A percentile compares a stretch with the other conserved stretches of the same genome.
phyloP scores from a whole-genome alignment of 495 filamentous ascomycete genomes.

The Hyaloscypha finlandica region DNA sequence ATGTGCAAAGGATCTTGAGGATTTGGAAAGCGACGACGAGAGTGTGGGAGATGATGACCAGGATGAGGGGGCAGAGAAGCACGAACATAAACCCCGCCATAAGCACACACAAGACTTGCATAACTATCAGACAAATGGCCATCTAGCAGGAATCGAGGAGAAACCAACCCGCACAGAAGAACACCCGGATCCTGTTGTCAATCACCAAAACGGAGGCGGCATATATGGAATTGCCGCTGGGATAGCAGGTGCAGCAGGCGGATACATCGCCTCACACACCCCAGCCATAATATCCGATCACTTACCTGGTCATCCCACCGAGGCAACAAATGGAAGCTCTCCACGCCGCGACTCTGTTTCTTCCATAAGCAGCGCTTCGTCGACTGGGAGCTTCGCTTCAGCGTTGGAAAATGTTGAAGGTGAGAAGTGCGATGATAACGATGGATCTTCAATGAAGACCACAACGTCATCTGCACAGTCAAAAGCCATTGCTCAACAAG shows the following conservation, averaged over 20 bases:
- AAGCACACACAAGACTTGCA: constrained; percentile 27
- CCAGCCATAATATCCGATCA: constrained; percentile 45
- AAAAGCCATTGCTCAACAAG: constrained; percentile 25
- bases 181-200: constrained; percentile 7
- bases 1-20: constrained; percentile 51
- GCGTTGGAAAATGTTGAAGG: constrained; percentile 39
- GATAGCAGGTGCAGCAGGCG: constrained; percentile 45
- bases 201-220: constrained; percentile 40
- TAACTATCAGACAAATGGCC: constrained; percentile 39
- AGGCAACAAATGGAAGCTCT: constrained; percentile 1
- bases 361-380: constrained; percentile 30
- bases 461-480: constrained; percentile 20
- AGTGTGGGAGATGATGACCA: constrained; percentile 32
- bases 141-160: constrained; percentile 36
- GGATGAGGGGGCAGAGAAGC: constrained; percentile 15
- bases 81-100: constrained; percentile 9
- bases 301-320: constrained; percentile 40
- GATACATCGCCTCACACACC: constrained; percentile 39
- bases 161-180: constrained; percentile 8
- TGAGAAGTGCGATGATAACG: constrained; percentile 32
- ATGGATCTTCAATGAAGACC: constrained; percentile 25
- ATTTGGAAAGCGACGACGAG: constrained; percentile 42
- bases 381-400: constrained; percentile 48
- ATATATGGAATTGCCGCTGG: constrained; percentile 53
- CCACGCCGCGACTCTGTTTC: constrained; percentile 34